Conservation (phyloP, 1,284 basidiomycete species). For the Naganishia sp. region DNA sequence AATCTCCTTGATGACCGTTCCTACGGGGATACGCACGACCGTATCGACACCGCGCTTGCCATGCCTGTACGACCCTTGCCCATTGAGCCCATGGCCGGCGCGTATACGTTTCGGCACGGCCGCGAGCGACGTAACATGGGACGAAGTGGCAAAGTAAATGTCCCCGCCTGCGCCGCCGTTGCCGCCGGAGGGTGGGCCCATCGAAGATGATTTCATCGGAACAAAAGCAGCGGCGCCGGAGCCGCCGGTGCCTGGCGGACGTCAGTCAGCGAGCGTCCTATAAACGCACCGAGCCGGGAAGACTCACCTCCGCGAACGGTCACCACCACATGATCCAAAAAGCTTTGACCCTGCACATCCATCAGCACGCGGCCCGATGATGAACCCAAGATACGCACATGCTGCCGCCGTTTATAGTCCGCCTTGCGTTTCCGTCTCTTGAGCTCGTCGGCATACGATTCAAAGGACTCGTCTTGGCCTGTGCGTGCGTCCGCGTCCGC, state of each 20-base stretch:
- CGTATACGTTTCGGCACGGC: conserved; percentile 68
- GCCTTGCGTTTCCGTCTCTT: conserved; percentile 45
- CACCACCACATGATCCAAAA: conserved; percentile 76
- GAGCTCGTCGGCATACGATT: conserved; percentile 43
- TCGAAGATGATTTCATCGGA: conserved; percentile 72
- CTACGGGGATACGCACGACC: conserved; percentile 77
- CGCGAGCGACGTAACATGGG: conserved; percentile 73
- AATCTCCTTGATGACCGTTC: conserved; percentile 81
- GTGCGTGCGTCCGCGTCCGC: not conserved
- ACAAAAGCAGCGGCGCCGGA: conserved; percentile 81
- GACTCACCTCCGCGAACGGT: conserved; percentile 70
- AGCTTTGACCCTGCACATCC: conserved; percentile 65
- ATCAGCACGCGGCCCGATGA: not conserved
- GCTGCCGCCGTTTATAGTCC: conserved; percentile 48
- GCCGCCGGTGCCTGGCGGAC: conserved; percentile 69
- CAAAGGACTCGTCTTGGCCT: conserved; percentile 34
- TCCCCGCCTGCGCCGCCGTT: conserved; percentile 84
- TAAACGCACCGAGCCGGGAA: no score
- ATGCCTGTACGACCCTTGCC: conserved; percentile 80
- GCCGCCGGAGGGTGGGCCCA: conserved; percentile 84
- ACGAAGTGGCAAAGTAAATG: conserved; percentile 76
- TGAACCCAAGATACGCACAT: conserved; percentile 37
- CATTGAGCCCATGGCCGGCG: conserved; percentile 68
- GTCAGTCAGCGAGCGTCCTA: conserved; percentile 23
- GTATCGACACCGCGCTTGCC: conserved; percentile 72